phyloP scores from a whole-genome alignment of 306 rosid species.

The cucumber (Cucumis sativus) region DNA sequence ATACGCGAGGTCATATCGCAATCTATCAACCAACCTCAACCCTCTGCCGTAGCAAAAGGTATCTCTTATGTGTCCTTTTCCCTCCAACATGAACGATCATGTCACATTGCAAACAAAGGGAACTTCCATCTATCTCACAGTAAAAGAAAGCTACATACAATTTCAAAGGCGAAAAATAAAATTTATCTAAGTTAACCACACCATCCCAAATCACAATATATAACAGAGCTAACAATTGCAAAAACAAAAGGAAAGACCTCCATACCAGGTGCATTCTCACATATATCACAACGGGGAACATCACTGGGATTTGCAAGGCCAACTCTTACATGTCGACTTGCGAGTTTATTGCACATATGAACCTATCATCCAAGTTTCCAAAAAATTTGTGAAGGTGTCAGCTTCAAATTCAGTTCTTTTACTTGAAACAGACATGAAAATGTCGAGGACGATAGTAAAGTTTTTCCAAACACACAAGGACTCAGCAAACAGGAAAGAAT shows the following conservation, averaged over 20 bases:
- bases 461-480: not conserved
- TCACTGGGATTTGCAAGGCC: conserved; percentile 54
- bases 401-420: not conserved
- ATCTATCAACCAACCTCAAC: conserved; percentile 32
- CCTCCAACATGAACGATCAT: conserved; percentile 70
- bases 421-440: not conserved
- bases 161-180: conserved; percentile 8
- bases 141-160: conserved; percentile 57
- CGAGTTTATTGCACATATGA: conserved; percentile 66
- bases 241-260: not conserved
- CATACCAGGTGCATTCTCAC: conserved; percentile 68
- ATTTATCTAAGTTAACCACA: not conserved
- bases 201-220: not conserved
- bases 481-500: not conserved
- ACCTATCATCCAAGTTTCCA: conserved; percentile 24
- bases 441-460: not conserved
- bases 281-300: conserved; percentile 59
- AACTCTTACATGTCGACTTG: conserved; percentile 61
- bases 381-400: not conserved
- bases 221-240: not conserved
- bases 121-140: conserved; percentile 69
- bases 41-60: conserved; percentile 58
- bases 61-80: conserved; percentile 54
- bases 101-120: conserved; percentile 69
- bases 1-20: not conserved